These are phyloP conservation scores for Ploettnerulaceae sp. DNA, from an alignment of 2,329 filamentous ascomycete genomes.

Conservation along the genomic window DNA sequence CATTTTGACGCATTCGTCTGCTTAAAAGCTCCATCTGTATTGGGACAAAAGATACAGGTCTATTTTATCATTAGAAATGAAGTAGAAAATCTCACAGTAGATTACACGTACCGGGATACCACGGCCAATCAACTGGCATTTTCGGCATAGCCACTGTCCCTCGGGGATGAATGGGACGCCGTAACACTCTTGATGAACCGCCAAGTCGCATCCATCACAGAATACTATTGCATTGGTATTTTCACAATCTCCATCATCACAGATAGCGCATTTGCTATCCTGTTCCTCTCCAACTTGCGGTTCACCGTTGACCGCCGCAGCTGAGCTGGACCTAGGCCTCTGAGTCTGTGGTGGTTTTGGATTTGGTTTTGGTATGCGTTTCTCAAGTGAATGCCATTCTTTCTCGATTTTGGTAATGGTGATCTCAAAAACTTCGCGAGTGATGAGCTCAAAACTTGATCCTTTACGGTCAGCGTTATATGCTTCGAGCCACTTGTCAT, in stretches of 20 bases:
- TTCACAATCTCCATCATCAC: constrained; percentile 98
- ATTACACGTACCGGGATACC: constrained; percentile 65
- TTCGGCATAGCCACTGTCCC: constrained; percentile 95
- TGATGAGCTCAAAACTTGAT: constrained; percentile 74
- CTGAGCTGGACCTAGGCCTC: constrained; percentile 85
- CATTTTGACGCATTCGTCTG: constrained; percentile 95
- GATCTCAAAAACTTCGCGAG: constrained; percentile 92
- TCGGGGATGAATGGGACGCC: constrained; percentile 98
- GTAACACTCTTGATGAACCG: constrained; percentile 98
- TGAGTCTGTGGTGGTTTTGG: constrained; percentile 95
- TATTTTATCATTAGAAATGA: constrained; percentile 33
- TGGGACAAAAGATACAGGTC: constrained; percentile 98
- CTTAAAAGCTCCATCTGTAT: constrained; percentile 96
- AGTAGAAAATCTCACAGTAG: background rate
- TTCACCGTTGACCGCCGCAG: constrained; percentile 92
- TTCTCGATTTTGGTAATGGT: constrained; percentile 99
- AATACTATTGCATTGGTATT: constrained; percentile 99
- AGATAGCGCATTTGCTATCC: constrained; percentile 95
- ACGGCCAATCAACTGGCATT: constrained; percentile 91
- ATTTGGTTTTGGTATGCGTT: constrained; percentile 93
- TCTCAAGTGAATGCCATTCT: constrained; percentile 95
- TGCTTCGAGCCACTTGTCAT: constrained; percentile 89
- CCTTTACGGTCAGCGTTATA: constrained; percentile 74
- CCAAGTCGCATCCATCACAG: constrained; percentile 94
- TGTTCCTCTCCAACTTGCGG: constrained; percentile 84